phyloP scores from a whole-genome alignment of 306 rosid species.

The Malus asiatica region DNA sequence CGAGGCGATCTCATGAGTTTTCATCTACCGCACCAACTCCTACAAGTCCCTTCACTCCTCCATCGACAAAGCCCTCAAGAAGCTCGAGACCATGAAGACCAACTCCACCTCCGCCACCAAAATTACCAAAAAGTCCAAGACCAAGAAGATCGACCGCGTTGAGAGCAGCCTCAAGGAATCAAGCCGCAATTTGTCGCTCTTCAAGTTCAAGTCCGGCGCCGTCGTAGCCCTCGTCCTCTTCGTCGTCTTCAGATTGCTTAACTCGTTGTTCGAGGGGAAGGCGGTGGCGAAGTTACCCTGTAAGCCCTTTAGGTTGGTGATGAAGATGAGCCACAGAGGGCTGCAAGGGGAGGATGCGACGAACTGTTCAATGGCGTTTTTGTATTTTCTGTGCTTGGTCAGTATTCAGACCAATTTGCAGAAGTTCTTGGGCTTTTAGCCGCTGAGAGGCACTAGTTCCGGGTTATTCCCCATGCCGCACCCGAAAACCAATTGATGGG shows the following conservation, averaged over 20 bases:
- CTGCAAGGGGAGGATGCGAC: slow-evolving; percentile 78
- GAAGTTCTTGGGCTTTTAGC: slow-evolving; percentile 91
- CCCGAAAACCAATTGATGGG: slow-evolving; percentile 72
- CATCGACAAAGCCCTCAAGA: slow-evolving; percentile 93
- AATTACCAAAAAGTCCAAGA: slow-evolving; percentile 73
- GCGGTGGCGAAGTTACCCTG: slow-evolving; percentile 84
- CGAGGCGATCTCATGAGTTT: slow-evolving; percentile 94
- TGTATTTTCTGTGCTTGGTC: slow-evolving; percentile 89
- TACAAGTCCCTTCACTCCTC: slow-evolving; percentile 93
- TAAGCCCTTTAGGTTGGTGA: slow-evolving; percentile 66
- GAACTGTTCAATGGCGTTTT: slow-evolving; percentile 94
- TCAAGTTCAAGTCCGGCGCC: slow-evolving; percentile 96
- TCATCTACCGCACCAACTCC: slow-evolving; percentile 90
- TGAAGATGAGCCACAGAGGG: slow-evolving; percentile 98
- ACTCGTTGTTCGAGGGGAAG: slow-evolving; percentile 89
- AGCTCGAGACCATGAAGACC: slow-evolving; percentile 95
- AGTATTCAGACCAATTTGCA: slow-evolving; percentile 92
- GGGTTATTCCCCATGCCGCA: slow-evolving; percentile 97
- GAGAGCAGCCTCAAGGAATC: slow-evolving; percentile 95
- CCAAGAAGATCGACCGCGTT: slow-evolving; percentile 95
- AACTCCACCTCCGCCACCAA: slow-evolving; percentile 45
- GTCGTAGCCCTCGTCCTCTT: slow-evolving; percentile 96
- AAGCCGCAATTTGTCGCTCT: slow-evolving; percentile 84
- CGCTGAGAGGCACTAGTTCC: slow-evolving; percentile 78
- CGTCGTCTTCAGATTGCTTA: slow-evolving; percentile 83